A percentile compares a stretch with the other conserved stretches of the same genome.
These are phyloP conservation scores for Sporodiniella umbellata DNA, from an alignment of 371 early-diverging fungal species.

Conservation along the genomic window DNA sequence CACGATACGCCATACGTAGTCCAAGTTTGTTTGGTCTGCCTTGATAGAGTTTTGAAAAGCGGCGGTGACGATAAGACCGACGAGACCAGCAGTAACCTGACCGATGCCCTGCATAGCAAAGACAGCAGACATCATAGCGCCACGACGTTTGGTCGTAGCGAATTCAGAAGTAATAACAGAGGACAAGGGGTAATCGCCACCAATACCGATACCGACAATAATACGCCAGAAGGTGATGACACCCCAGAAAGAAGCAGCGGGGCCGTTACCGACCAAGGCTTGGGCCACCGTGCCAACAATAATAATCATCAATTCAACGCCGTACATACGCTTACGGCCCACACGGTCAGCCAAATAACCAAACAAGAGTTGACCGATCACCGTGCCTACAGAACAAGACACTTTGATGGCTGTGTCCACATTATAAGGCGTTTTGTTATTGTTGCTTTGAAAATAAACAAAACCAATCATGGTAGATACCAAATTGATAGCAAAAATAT, in stretches of 20 bases:
- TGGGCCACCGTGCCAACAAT: slow-evolving; percentile 73
- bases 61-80: slow-evolving; percentile 59
- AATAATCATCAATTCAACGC: slow-evolving; percentile 76
- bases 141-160: slow-evolving; percentile 70
- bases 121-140: slow-evolving; percentile 82
- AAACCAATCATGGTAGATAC: slow-evolving; percentile 76
- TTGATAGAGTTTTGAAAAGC: slow-evolving; percentile 54
- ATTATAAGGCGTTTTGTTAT: slow-evolving; percentile 48
- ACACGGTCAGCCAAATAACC: slow-evolving; percentile 76
- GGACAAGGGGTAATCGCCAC: slow-evolving; percentile 76
- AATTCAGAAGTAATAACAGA: slow-evolving; percentile 84
- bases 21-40: slow-evolving; percentile 52
- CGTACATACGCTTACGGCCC: slow-evolving; percentile 85
- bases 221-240: slow-evolving; percentile 77
- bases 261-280: slow-evolving; percentile 56
- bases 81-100: slow-evolving; percentile 68
- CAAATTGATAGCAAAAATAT: slow-evolving; percentile 83
- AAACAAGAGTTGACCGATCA: slow-evolving; percentile 75
- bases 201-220: slow-evolving; percentile 75
- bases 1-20: slow-evolving; percentile 78
- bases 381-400: slow-evolving; percentile 71
- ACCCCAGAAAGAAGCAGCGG: slow-evolving; percentile 56
- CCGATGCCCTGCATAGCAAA: slow-evolving; percentile 89
- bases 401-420: slow-evolving; percentile 70
- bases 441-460: slow-evolving; percentile 51